Conservation (phyloP, 2,329 filamentous ascomycete genomes). For the Biscogniauxia sp. region DNA sequence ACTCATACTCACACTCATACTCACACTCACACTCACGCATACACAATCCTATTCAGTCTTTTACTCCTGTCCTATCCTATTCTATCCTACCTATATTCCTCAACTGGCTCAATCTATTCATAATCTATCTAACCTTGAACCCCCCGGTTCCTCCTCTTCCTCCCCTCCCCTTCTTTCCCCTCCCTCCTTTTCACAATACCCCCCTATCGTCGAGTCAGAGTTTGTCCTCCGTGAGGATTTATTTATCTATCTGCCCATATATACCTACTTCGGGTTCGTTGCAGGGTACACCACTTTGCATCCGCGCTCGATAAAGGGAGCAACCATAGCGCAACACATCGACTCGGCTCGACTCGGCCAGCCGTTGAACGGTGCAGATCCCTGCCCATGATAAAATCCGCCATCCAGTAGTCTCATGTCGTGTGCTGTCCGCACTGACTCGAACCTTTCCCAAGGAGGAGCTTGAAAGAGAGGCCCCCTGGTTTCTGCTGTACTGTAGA, state of each 20-base stretch:
- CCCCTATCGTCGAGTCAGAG: constrained; percentile 14
- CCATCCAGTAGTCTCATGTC: constrained; percentile 26
- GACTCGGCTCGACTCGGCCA: constrained; percentile 13
- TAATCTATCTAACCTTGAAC: background rate
- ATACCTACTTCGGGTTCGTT: constrained; percentile 24
- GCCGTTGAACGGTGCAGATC: constrained; percentile 25
- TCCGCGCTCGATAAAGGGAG: constrained; percentile 24
- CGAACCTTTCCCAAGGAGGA: constrained; percentile 1
- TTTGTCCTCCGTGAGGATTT: constrained; percentile 19
- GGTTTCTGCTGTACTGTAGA: background rate
- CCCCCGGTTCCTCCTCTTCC: background rate
- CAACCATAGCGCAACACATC: constrained; percentile 20
- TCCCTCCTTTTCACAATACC: background rate
- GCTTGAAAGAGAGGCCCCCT: constrained; percentile 11
- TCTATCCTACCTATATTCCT: background rate
- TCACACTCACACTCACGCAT: no score
- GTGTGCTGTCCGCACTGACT: constrained; percentile 8
- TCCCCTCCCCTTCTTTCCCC: background rate
- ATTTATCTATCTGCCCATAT: constrained; percentile 4
- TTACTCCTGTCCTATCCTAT: background rate
- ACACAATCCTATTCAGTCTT: background rate
- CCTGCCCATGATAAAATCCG: constrained; percentile 15
- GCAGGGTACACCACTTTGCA: constrained; percentile 28
- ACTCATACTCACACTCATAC: no score
- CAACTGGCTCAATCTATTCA: background rate